Evolutionary conservation across 805 yeast genomes (phyloP), one percentile per base, ranked within the genome.

Genomic region (Grigorovia humatica): DNA sequence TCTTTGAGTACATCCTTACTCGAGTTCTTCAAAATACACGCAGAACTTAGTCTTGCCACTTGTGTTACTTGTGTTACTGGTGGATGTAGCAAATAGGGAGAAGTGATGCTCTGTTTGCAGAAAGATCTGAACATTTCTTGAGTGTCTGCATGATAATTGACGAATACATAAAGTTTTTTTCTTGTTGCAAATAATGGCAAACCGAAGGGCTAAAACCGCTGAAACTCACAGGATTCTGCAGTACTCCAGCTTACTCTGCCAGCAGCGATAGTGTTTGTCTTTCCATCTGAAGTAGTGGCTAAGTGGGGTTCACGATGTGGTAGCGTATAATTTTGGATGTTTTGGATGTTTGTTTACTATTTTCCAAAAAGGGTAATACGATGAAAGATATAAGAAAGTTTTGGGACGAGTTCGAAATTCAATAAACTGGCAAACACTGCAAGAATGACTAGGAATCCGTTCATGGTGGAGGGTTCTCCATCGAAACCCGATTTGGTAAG

Each of bases 361-460:
- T 44, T 19, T 44, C 47, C 47, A 4, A 29, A 44, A 20, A 20
- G 12, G 47, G 47, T 15, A 19, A 44, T 17, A 5, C 13, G 20
- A 17, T 44, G 47, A 23, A n/a, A 15, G 32, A 8, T 32, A 32
- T 32, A 32, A 32, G 38, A 32, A 30, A 27, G 46, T 19, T 6
- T 42, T 2, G 46, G 12, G 23, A 13, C 9, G 18, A n/a, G 0
- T 23, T 23, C 13, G 19, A 17, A 13, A 38, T 8, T 38, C 4
- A 6, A 8, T 17, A 38, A 38, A 38, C 42, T 15, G 15, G 2
- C 15, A 32, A 32, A 9, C 38, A 32, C 38, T 32, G 38, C 38
- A 32, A 30, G 13, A 40, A 66, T 66, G 70, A 59, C 64, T 9
- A 58, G 63, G 53, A 66, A 66, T 52, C 70, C 70, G 15, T 66